Evolutionary conservation across 2,329 filamentous ascomycete genomes (phyloP), one percentile per base, ranked within the genome.

Genomic region (Colletotrichum sp.): DNA sequence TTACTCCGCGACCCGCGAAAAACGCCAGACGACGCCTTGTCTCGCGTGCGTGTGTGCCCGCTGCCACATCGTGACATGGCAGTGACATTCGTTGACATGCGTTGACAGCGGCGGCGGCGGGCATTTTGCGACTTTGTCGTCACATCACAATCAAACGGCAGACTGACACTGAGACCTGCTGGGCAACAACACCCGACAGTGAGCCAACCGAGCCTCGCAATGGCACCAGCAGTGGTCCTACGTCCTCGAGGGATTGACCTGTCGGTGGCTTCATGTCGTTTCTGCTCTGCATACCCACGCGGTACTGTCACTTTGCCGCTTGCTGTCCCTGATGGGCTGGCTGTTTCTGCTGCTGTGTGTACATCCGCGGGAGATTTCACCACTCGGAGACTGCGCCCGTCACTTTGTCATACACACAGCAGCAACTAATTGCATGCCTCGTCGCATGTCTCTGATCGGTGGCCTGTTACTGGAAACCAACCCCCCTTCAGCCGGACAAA

Each of bases 1-100:
- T 74, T 66, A 67, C 34, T 72, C 61, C 68, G 72, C 38, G 38
- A 38, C 61, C 58, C 55, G 38, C 67, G 36, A 71, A 36, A 36
- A 66, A 48, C 21, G 21, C 34, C 18, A 66, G n/a, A 15, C 38
- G 30, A 72, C 30, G 65, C 24, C 65, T 67, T 32, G 26, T 26
- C n/a, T 48, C 38, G 38, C 18, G 38, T 48, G 38, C 9, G 38
- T 48, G 38, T 48, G 38, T 48, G 38, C 38, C 21, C 15, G 52
- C 48, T 71, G 67, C 48, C 48, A 28, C 60, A 56, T 30, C n/a
- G 26, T 48, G 38, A 48, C 38, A 48, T 48, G 38, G 38, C 52
- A 55, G 55, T 34, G 61, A 43, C 52, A 61, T 62, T 48, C 18
- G 38, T 48, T 12, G 61, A 43, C 52, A 55, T 62, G 34, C 38